A percentile compares a stretch with the other conserved stretches of the same genome.
These are phyloP conservation scores for Stagonosporopsis rhizophila DNA, from an alignment of 2,329 filamentous ascomycete genomes.

Conservation along the genomic window DNA sequence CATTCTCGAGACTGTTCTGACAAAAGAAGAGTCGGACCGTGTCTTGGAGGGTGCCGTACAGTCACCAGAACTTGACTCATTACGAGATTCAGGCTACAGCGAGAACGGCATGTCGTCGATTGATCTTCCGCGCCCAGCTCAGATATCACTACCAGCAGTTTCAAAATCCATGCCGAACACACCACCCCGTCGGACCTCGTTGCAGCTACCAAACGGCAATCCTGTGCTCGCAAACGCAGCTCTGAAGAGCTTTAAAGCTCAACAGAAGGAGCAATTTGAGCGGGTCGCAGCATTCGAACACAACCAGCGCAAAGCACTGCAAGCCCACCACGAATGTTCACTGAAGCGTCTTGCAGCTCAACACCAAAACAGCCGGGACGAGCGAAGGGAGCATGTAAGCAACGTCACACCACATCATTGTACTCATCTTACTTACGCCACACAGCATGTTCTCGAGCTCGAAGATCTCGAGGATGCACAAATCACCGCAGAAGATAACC, in stretches of 20 bases:
- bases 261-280: constrained; percentile 43
- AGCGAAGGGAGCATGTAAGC: constrained; percentile 41
- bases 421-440: constrained; percentile 28
- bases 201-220: constrained; percentile 25
- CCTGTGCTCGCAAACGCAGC: constrained; percentile 36
- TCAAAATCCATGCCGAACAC: constrained; percentile 15
- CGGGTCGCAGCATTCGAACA: constrained; percentile 42
- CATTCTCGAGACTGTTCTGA: constrained; percentile 50
- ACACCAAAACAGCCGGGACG: constrained; percentile 29
- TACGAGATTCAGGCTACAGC: constrained; percentile 38
- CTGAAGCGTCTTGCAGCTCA: constrained; percentile 31
- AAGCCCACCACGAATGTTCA: constrained; percentile 33
- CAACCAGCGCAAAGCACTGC: constrained; percentile 42
- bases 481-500: constrained; percentile 52
- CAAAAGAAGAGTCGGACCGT: constrained; percentile 47
- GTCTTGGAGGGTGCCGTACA: constrained; percentile 24
- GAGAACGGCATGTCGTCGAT: constrained; percentile 35
- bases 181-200: constrained; percentile 10
- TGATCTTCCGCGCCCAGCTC: constrained; percentile 23
- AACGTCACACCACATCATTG: not conserved
- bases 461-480: constrained; percentile 55
- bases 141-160: constrained; percentile 13
- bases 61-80: constrained; percentile 26
- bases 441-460: constrained; percentile 48
- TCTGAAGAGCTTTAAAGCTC: constrained; percentile 32